Evolutionary conservation across 2,329 filamentous ascomycete genomes (phyloP), one percentile per base, ranked within the genome.

Genomic region (Fusarium sp.): DNA sequence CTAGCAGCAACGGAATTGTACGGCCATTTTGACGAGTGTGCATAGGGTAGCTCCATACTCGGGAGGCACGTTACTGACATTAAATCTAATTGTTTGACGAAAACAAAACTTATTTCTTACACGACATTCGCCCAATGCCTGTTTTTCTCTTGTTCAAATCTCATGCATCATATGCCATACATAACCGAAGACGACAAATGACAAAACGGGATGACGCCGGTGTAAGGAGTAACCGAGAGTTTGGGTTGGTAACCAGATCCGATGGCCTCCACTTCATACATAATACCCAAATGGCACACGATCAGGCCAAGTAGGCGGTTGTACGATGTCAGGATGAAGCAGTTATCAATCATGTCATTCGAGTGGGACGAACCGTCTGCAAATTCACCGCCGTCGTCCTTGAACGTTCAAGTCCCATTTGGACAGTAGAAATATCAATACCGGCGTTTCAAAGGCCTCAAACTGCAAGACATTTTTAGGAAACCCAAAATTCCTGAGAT

Each of bases 251-350:
- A 34, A 8, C 24, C 21, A 23, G 20, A 19, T 38, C 40, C 46
- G 39, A 26, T 36, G 23, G 34, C n/a, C 45, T 57, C 23, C 32
- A 21, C 19, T 21, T 40, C 24, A 50, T 30, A 47, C 40, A 60
- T 28, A 28, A 55, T 20, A 38, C 40, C 44, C 26, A 38, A 39
- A 50, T 39, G 40, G 48, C 30, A 47, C 42, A 36, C 52, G 38
- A 47, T 65, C 39, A 65, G 60, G 55, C 60, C 60, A 47, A 49
- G 60, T 49, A 51, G n/a, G 47, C 49, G 34, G 21, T 39, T 57
- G 60, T 65, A 42, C 44, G 40, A 50, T 53, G 30, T 26, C 26
- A 23, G 50, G 48, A 45, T 45, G 40, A 55, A n/a, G 28, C 20
- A 43, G 7, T 28, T 28, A 28, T 8, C 26, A 28, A 7, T 28